A percentile compares a stretch with the other conserved stretches of the same genome.
Conservation (phyloP, 129 eudicot species). For the Mikania micrantha region DNA sequence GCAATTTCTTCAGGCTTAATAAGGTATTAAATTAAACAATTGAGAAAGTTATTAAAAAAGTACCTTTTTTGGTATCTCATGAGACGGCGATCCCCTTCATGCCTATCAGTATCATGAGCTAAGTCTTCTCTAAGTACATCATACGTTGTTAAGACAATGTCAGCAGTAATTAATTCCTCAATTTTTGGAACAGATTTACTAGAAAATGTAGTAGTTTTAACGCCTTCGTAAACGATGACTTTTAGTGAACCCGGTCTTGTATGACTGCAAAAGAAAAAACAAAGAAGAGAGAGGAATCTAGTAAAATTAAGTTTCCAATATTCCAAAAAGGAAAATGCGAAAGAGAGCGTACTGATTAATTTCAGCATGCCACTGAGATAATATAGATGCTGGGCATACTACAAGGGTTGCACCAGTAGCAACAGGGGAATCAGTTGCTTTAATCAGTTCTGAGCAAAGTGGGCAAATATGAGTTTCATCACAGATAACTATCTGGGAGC, state of each 20-base stretch:
- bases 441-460: slow-evolving; percentile 62
- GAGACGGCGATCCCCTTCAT: slow-evolving; percentile 84
- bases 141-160: slow-evolving; percentile 89
- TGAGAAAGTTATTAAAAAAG: background rate
- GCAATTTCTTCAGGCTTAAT: too few species aligned
- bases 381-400: slow-evolving; percentile 89
- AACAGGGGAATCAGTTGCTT: slow-evolving; percentile 67
- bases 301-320: background rate
- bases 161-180: slow-evolving; percentile 59
- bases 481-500: slow-evolving; percentile 34
- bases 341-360: slow-evolving; percentile 59
- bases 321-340: slow-evolving; percentile 5
- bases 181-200: slow-evolving; percentile 38
- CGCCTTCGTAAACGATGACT: slow-evolving; percentile 82
- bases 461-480: slow-evolving; percentile 56
- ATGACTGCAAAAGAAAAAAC: slow-evolving; percentile 51
- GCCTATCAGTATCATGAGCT: slow-evolving; percentile 87
- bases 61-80: slow-evolving; percentile 81
- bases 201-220: slow-evolving; percentile 41
- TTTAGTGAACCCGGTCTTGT: slow-evolving; percentile 76
- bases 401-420: slow-evolving; percentile 92
- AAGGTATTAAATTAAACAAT: background rate
- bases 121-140: slow-evolving; percentile 88
- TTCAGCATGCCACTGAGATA: slow-evolving; percentile 98
- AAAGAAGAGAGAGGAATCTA: background rate